Percentiles rank a stretch among this genome's conserved stretches.
Evolutionary conservation across 2,329 filamentous ascomycete species (phyloP).

Genomic region (Meredithiella fracta): DNA sequence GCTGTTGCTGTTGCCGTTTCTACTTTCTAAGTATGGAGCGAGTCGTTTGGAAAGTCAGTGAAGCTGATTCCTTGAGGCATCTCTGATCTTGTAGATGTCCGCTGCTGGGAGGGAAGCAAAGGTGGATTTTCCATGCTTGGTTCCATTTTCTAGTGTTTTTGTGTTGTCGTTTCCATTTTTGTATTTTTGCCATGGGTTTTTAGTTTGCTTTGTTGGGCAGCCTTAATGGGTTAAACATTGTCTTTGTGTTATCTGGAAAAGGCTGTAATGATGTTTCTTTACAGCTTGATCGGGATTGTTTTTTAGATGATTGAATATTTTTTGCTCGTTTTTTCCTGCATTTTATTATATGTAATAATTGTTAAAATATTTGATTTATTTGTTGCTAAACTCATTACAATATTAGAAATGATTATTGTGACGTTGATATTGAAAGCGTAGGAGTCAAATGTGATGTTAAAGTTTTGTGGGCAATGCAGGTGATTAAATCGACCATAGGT

Average conservation of each 20-base stretch:
- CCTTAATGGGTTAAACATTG: not conserved
- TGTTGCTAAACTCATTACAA: not conserved
- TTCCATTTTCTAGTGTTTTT: constrained; percentile 9
- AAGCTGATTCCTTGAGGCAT: not conserved
- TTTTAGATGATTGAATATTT: not conserved
- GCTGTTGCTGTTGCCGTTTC: constrained; percentile 88
- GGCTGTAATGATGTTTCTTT: constrained; percentile 2
- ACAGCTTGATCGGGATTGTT: not conserved
- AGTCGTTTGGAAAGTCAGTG: not conserved
- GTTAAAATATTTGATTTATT: not conserved
- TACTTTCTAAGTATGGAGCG: constrained; percentile 50
- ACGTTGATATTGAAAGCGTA: too few species aligned
- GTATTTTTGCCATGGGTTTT: constrained; percentile 12
- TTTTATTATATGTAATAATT: not conserved
- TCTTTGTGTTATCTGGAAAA: not conserved
- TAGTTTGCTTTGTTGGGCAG: not conserved
- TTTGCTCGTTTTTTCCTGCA: not conserved
- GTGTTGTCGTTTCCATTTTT: not conserved
- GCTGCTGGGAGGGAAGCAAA: not conserved
- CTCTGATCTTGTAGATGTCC: not conserved
- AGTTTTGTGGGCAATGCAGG: too few species aligned
- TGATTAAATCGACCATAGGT: too few species aligned
- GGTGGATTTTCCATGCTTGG: constrained; percentile 7
- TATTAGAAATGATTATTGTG: too few species aligned
- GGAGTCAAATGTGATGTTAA: too few species aligned